Evolutionary conservation across 1,284 basidiomycete genomes (phyloP).

Genomic region (Cutaneotrichosporon sp.): DNA sequence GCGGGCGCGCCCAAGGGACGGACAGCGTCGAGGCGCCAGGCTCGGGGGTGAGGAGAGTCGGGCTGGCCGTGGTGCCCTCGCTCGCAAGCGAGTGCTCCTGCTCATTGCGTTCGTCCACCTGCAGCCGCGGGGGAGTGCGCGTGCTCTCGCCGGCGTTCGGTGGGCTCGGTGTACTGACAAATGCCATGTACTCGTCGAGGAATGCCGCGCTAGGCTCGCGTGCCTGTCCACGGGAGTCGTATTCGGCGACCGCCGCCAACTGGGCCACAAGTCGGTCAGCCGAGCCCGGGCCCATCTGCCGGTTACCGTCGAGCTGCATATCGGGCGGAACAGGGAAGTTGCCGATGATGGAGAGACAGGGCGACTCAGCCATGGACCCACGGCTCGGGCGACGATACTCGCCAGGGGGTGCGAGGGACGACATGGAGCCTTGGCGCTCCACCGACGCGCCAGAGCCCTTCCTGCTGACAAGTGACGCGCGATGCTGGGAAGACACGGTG

Average conservation of each 20-base stretch:
- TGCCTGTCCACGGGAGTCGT: neutral
- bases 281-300: neutral
- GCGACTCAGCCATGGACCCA: neutral
- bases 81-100: neutral
- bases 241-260: neutral
- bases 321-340: slow-evolving; percentile 1
- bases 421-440: neutral
- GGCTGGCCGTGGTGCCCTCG: slow-evolving; percentile 4
- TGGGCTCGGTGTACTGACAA: neutral
- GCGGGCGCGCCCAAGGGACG: neutral
- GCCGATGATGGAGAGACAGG: slow-evolving; percentile 4
- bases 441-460: neutral
- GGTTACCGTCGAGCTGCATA: neutral
- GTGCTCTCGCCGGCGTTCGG: neutral
- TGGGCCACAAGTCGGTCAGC: neutral
- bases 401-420: neutral
- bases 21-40: neutral
- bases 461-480: neutral
- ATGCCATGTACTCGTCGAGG: slow-evolving; percentile 8
- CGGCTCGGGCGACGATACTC: slow-evolving; percentile 1
- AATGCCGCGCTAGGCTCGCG: slow-evolving; percentile 4
- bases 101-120: neutral
- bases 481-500: neutral
- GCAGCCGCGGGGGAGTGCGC: neutral
- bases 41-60: slow-evolving; percentile 5